Evolutionary conservation across 805 yeast genomes (phyloP).

Genomic region (Priceomyces carsonii): DNA sequence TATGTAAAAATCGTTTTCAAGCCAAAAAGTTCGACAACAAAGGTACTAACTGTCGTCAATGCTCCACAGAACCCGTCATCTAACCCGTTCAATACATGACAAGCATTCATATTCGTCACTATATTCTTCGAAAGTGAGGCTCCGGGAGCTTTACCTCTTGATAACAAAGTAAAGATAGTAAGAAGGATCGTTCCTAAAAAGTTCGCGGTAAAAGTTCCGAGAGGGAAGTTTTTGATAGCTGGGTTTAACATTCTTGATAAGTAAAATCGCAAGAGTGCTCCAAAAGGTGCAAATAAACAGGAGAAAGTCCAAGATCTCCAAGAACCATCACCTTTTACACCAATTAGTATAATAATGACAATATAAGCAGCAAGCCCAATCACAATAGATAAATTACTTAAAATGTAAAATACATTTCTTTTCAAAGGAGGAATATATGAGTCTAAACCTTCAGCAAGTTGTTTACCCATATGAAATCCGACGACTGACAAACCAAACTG

Average conservation of each 20-base stretch:
- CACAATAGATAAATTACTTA: constrained; percentile 15
- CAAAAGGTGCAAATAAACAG: constrained; percentile 70
- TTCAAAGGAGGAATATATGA: constrained; percentile 14
- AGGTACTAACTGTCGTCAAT: constrained; percentile 75
- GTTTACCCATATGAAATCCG: constrained; percentile 61
- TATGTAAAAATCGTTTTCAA: constrained; percentile 36
- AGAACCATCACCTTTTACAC: constrained; percentile 29
- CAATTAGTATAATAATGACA: constrained; percentile 43
- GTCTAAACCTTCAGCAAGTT: constrained; percentile 36
- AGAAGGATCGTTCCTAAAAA: constrained; percentile 45
- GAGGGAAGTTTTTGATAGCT: constrained; percentile 46
- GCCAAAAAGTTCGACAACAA: constrained; percentile 61
- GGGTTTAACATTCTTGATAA: constrained; percentile 53
- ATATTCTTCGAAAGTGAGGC: constrained; percentile 16
- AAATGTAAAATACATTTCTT: constrained; percentile 19
- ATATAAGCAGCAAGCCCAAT: constrained; percentile 27
- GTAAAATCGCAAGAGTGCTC: constrained; percentile 58
- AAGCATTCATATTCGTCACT: constrained; percentile 32
- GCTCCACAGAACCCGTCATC: constrained; percentile 71
- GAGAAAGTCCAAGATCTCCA: constrained; percentile 75
- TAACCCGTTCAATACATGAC: constrained; percentile 56
- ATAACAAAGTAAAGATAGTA: constrained; percentile 43
- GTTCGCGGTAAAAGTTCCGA: constrained; percentile 53
- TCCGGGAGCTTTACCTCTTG: constrained; percentile 40
- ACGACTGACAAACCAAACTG: constrained; percentile 63